Evolutionary conservation across 2,329 filamentous ascomycete species (phyloP), one percentile per base, ranked within the genome.

Genomic region (Ophiostoma perfectum): DNA sequence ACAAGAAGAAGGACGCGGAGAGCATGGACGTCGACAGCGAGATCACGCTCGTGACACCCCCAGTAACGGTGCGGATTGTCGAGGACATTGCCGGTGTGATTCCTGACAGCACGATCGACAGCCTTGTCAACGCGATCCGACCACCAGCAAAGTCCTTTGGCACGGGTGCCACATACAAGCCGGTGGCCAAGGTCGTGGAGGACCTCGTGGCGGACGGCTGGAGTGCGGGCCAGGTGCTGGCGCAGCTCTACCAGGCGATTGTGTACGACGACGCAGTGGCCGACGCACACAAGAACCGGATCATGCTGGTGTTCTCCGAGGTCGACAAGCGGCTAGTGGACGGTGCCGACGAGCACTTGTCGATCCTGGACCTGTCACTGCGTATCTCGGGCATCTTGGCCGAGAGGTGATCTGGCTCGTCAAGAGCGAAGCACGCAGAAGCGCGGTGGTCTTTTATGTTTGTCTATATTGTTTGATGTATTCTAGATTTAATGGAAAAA

Each of bases 21-120:
- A 49, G 63, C 38, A 68, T 67, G 52, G 67, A 68, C 5, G 62
- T 76, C 66, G 81, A 81, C 68, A 75, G 77, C 67, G 75, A 77
- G 7, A 85, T 86, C 67, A 83, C 86, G 58, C 88, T 90, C 81
- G 86, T 62, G 11, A 16, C 66, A 3, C 86, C 83, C 55, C 72
- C 81, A 12, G 87, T 98, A 64, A 94, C 93, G 0, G 84, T 93
- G 49, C 87, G 86, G 73, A 91, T 87, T 66, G 87, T 99, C 64
- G 92, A 98, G 76, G 95, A 99, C 74, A 99, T 99, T 76, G 94
- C 95, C 0, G 95, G 96, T 68, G 92, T 98, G 2, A 93, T 99
- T 73, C 95, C 96, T 0, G 84, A 88, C 14, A 74, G 77, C 11
- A 91, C 92, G 1, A 87, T 99, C 65, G 84, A 90, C 68, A 79